phyloP scores from a whole-genome alignment of 352 stramenopile species.

The Pythium graminicola region DNA sequence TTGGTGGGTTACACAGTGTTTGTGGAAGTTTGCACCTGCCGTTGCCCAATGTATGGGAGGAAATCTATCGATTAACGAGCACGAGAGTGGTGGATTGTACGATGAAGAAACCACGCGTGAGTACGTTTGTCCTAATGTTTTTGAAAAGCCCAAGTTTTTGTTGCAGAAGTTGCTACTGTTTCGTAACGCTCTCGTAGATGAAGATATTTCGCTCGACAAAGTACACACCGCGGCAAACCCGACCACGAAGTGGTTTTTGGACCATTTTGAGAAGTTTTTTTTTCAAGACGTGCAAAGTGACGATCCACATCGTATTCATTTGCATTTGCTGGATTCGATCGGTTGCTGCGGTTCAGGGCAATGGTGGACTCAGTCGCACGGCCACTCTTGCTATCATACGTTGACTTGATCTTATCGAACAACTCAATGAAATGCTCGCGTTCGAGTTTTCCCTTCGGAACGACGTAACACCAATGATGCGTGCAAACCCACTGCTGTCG shows the following conservation, averaged over 20 bases:
- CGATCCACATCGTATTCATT: background rate
- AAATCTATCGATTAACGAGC: background rate
- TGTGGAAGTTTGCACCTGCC: background rate
- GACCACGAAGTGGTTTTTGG: background rate
- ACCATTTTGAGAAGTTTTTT: background rate
- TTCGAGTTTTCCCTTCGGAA: background rate
- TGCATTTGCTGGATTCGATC: conserved; percentile 5
- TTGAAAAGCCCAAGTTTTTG: background rate
- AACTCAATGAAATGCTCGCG: background rate
- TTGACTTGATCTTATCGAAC: background rate
- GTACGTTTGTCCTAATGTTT: background rate
- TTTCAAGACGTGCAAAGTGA: background rate
- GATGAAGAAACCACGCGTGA: conserved; percentile 1
- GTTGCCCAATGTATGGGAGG: background rate
- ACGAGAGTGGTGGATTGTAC: background rate
- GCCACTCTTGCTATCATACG: background rate
- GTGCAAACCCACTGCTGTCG: conserved; percentile 25
- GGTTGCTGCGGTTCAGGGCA: conserved; percentile 1
- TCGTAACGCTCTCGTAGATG: background rate
- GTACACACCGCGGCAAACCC: background rate
- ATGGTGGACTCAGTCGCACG: background rate
- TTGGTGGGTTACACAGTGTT: background rate
- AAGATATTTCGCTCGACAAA: background rate
- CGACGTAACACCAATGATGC: background rate
- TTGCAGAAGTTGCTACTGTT: background rate